Evolutionary conservation across 1,139 yeast species (phyloP), one percentile per base, ranked within the genome.

Genomic region (Magnusiomyces tetraspermus): DNA sequence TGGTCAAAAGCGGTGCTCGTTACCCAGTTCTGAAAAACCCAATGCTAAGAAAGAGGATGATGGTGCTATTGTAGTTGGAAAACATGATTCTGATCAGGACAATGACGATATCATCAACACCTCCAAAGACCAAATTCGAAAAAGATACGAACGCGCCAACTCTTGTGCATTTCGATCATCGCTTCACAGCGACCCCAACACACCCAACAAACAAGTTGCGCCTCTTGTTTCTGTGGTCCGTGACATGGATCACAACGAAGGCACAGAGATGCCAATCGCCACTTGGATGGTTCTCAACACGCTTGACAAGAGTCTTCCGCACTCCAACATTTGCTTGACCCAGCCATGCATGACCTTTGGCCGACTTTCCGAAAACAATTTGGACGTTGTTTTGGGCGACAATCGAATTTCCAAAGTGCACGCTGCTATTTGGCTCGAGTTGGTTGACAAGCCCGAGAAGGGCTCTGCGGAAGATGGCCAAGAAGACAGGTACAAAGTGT

Each of bases 361-460:
- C 11, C 66, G 74, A 1, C 54, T 52, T 22, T 55, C 56, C 1
- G 60, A 58, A 13, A 49, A 50, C 17, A 54, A 53, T n/a, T 57
- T 60, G 13, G 82, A 78, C 49, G 74, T 78, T 1, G 80, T 85
- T 55, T 77, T 88, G 17, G 72, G 76, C 42, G 96, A 89, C 44
- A 61, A 84, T 59, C 71, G 96, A 50, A 76, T 90, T 61, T 89
- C 97, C 1, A 85, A 88, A 58, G 75, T 83, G 2, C 97, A 92
- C 65, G 89, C 97, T 64, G 72, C 82, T 41, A 71, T 92, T 17
- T 64, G 75, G 52, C 79, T 82, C 60, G 75, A 77, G 56, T 71
- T 85, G 15, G 46, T 28, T 19, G 41, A 43, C 13, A 5, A 33
- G 38, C 10, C 10, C 17, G 30, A 45, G 5, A 28, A 21, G 2